Conservation (phyloP, 129 eudicot genomes). For the Silybum marianum region DNA sequence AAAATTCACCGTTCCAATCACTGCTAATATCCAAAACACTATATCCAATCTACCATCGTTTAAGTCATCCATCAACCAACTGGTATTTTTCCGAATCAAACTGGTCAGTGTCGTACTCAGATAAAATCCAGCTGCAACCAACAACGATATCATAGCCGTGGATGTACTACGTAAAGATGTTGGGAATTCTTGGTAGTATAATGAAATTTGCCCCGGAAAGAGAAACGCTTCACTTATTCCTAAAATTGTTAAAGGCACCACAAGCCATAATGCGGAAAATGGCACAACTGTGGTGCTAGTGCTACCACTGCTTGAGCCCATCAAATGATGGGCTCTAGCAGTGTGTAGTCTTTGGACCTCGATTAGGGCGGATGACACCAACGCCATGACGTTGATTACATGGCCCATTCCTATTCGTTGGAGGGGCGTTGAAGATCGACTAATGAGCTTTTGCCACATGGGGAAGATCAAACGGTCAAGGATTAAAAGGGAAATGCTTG, state of each 20-base stretch:
- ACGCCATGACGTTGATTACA: constrained; percentile 29
- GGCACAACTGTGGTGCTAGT: constrained; percentile 33
- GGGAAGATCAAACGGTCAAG: constrained; percentile 40
- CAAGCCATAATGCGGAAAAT: constrained; percentile 51
- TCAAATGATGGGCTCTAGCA: constrained; percentile 24
- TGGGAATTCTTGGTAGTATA: constrained; percentile 49
- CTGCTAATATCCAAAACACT: constrained; percentile 42
- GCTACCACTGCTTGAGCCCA: background rate
- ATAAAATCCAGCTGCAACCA: constrained; percentile 42
- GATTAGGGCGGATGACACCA: constrained; percentile 37
- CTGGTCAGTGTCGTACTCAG: constrained; percentile 37
- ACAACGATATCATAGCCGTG: constrained; percentile 43
- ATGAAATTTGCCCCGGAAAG: constrained; percentile 40
- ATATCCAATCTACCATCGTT: constrained; percentile 44
- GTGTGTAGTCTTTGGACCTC: constrained; percentile 34
- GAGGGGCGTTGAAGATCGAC: constrained; percentile 37
- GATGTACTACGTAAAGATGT: constrained; percentile 34
- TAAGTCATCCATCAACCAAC: constrained; percentile 45
- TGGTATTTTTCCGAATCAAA: constrained; percentile 28
- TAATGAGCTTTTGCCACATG: constrained; percentile 35
- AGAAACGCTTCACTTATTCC: constrained; percentile 42
- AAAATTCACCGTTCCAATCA: constrained; percentile 40
- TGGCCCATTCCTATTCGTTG: constrained; percentile 48
- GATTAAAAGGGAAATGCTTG: constrained; percentile 31
- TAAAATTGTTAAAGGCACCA: constrained; percentile 26